Evolutionary conservation across 768 basidiomycete genomes (phyloP), one percentile per base, ranked within the genome.

Genomic region (Omphalotus guepiniiformis): DNA sequence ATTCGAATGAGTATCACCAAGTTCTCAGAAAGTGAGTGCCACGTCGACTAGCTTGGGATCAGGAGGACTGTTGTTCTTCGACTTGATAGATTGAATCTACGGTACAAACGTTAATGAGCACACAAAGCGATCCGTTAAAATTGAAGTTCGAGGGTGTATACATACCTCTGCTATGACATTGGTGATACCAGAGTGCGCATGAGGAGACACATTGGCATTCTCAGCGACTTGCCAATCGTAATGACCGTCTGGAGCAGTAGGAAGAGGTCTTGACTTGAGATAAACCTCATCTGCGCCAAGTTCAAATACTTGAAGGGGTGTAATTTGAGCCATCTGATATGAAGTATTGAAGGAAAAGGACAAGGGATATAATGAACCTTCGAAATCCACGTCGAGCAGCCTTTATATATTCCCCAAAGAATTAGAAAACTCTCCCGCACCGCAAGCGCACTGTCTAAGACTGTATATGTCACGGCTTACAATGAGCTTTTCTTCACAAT

Each of bases 161-260:
- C 55, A 38, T 32, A 64, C 64, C 29, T 53, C 41, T 30, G 59
- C 52, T 32, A 65, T 44, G 42, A 67, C 53, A 40, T 68, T 69
- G 38, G 62, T 65, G 15, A 73, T 52, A 6, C 53, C 54, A 8
- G 70, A 67, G 41, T 73, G 71, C 6, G 60, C 64, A 30, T 67
- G 57, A 1, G 51, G 54, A 18, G 55, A 51, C 15, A 55, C 54
- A n/a, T 56, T 56, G 15, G 63, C 59, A 25, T 62, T 54, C 12
- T 60, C 55, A 7, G 58, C 56, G 11, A 67, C 63, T 53, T 75
- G 62, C 58, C 63, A 69, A 52, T 74, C 70, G 54, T 77, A 77
- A 42, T 66, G 67, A 6, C 74, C 74, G 49, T 72, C 71, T 4
- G 69, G 69, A 3, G 74, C 67, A 28, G 51, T 54, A 6, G 75